These are phyloP conservation scores for Immersiporthe knoxdaviesiana DNA, from an alignment of 2,329 filamentous ascomycete species.

Conservation along the genomic window DNA sequence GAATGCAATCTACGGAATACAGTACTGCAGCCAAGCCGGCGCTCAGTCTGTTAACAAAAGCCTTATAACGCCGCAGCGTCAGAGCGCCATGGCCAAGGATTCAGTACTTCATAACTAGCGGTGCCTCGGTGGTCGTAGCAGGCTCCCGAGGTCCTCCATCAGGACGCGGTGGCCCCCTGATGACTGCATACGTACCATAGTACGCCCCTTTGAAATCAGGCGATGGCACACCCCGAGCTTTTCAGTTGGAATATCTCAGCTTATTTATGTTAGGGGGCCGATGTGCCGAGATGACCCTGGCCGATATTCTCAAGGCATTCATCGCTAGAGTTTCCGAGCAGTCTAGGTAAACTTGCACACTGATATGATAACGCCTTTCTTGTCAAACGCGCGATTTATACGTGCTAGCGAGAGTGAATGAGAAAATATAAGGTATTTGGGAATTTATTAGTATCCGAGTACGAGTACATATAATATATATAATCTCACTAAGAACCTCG, in stretches of 20 bases:
- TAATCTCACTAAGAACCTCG: no score
- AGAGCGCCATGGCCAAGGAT: no score
- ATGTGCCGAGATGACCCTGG: background rate
- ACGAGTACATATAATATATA: no score
- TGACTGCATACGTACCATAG: background rate
- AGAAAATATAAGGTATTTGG: no score
- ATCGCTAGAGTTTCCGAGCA: no score
- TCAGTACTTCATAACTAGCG: background rate
- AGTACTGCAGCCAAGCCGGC: background rate
- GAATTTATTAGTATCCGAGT: no score
- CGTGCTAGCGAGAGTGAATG: no score
- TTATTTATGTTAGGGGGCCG: background rate
- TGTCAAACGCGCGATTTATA: no score
- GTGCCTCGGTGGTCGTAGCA: background rate
- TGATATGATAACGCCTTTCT: no score
- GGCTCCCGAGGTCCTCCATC: no score
- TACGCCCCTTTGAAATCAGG: background rate
- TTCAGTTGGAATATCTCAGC: background rate
- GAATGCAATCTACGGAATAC: background rate
- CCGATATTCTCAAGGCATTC: background rate
- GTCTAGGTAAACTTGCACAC: no score
- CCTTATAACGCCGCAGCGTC: no score
- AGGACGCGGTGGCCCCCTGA: background rate
- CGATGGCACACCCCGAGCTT: background rate
- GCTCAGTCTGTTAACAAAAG: background rate